Evolutionary conservation across 2,329 filamentous ascomycete genomes (phyloP).

Genomic region (Colletotrichum sp.): DNA sequence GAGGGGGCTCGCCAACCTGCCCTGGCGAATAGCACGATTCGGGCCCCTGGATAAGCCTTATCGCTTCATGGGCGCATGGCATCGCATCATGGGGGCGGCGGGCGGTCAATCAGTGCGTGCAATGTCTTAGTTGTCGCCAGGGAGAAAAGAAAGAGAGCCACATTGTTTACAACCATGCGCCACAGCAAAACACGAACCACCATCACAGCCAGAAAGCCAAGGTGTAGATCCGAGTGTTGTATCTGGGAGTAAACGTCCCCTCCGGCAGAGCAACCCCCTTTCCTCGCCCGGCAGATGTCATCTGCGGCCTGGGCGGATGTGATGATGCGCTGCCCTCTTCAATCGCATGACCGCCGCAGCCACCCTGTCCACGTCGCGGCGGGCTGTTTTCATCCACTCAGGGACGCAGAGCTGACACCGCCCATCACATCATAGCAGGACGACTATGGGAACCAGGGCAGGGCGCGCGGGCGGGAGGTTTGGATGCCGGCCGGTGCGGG

Average conservation of each 20-base stretch:
- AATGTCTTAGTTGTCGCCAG: background rate
- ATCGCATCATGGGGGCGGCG: background rate
- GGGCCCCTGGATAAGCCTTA: background rate
- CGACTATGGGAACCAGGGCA: background rate
- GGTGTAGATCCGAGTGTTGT: background rate
- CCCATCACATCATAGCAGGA: slow-evolving; percentile 3
- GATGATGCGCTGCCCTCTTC: background rate
- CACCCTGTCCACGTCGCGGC: slow-evolving; percentile 14
- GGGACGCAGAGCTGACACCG: slow-evolving; percentile 12
- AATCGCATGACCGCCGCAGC: slow-evolving; percentile 14
- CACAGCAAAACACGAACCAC: background rate
- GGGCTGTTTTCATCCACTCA: slow-evolving; percentile 15
- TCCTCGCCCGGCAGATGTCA: slow-evolving; percentile 11
- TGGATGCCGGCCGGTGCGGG: background rate
- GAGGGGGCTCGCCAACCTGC: background rate
- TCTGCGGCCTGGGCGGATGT: slow-evolving; percentile 3
- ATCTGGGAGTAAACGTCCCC: background rate
- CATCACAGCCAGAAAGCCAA: background rate
- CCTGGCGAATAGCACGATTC: background rate
- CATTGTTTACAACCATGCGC: background rate
- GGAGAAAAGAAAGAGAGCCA: background rate
- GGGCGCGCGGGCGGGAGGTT: background rate
- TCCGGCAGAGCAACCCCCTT: background rate
- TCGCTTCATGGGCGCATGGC: background rate
- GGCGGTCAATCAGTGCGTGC: background rate